Conservation (phyloP, 2,329 filamentous ascomycete species). For the Alternaria triticina region DNA sequence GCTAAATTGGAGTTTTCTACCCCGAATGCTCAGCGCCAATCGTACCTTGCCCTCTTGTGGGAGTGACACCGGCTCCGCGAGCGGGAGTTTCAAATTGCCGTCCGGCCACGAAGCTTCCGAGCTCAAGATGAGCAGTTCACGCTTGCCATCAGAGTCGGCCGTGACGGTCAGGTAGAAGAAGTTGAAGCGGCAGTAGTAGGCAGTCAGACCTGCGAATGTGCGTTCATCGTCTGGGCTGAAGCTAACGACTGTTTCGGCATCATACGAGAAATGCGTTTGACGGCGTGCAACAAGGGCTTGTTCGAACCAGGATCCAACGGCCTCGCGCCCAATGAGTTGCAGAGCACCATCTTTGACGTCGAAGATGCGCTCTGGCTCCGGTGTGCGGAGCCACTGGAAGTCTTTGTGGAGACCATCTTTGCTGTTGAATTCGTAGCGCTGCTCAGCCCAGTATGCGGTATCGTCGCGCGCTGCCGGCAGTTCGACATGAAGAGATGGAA, state of each 20-base stretch:
- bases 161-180: constrained; percentile 70
- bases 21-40: constrained; percentile 60
- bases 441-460: constrained; percentile 48
- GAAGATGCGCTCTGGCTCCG: constrained; percentile 56
- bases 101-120: constrained; percentile 65
- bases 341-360: constrained; percentile 52
- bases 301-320: constrained; percentile 56
- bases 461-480: constrained; percentile 38
- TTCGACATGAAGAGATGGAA: constrained; percentile 51
- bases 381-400: constrained; percentile 64
- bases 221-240: constrained; percentile 65
- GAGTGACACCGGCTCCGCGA: constrained; percentile 55
- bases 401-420: constrained; percentile 57
- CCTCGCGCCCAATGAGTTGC: constrained; percentile 62
- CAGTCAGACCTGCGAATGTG: constrained; percentile 66
- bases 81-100: constrained; percentile 55
- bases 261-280: constrained; percentile 66
- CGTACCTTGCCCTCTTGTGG: constrained; percentile 63
- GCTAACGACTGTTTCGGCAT: constrained; percentile 63
- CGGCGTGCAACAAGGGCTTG: constrained; percentile 62
- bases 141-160: constrained; percentile 61
- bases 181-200: constrained; percentile 69
- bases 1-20: constrained; percentile 61
- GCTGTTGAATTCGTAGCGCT: constrained; percentile 56
- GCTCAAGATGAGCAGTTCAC: constrained; percentile 64